Evolutionary conservation across 345 rosid genomes (phyloP).

Genomic region (Brassica cretica): DNA sequence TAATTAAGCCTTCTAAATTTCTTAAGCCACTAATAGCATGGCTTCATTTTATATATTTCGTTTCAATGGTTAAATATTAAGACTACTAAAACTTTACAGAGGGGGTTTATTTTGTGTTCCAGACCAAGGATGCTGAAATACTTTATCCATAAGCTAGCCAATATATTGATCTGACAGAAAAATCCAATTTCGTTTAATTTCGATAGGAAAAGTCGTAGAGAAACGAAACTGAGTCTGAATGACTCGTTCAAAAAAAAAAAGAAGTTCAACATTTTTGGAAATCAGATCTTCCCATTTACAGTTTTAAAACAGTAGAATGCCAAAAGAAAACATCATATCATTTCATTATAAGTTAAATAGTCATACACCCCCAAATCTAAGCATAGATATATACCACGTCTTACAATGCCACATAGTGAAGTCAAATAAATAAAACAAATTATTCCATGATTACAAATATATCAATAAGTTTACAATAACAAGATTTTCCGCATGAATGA

Average conservation of each 20-base stretch:
- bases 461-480: background rate
- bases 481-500: background rate
- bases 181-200: background rate
- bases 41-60: slow-evolving; percentile 15
- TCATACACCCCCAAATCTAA: slow-evolving; percentile 1
- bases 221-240: background rate
- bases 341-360: background rate
- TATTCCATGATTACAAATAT: background rate
- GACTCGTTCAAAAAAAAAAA: background rate
- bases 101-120: background rate
- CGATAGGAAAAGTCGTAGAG: background rate
- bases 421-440: background rate
- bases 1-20: background rate
- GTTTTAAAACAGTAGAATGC: background rate
- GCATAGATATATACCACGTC: slow-evolving; percentile 6
- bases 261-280: background rate
- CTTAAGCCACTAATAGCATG: slow-evolving; percentile 35
- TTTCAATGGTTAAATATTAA: background rate
- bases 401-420: background rate
- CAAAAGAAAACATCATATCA: background rate
- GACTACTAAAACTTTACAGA: background rate
- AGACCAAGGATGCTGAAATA: background rate
- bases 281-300: background rate
- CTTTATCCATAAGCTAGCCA: background rate
- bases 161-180: background rate